Evolutionary conservation across 2,329 filamentous ascomycete genomes (phyloP), one percentile per base, ranked within the genome.

Genomic region (Albophoma yamanashiensis): DNA sequence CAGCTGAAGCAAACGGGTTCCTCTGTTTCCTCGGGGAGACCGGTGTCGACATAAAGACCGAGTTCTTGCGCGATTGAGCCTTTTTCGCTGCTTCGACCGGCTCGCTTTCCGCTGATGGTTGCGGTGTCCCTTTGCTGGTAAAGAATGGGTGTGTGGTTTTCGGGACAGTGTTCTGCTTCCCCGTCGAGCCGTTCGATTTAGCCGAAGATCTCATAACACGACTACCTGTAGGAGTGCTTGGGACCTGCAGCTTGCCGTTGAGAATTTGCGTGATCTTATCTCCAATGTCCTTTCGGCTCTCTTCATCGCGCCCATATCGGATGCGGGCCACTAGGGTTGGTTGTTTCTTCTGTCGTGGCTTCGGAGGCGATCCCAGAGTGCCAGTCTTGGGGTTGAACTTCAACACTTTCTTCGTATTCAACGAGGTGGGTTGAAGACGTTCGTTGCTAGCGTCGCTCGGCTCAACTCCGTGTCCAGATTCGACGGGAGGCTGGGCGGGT

Each of bases 261-360:
- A 92, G 70, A 31, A 95, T 89, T 5, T 79, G 75, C 31, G 86
- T 74, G 60, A 96, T 88, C 64, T 78, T 80, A 11, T 78, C 70
- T 0, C 86, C 88, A 36, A 89, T 70, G 0, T 73, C 73, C 39
- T 71, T 67, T 45, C 79, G 78, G 45, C 73, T 75, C 36, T 68
- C 69, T 8, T 75, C 69, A 60, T 83, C 79, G 5, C 66, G 68
- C 2, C 82, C 83, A 67, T 93, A 93, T 62, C 74, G 78, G 39
- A 91, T 78, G 15, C 75, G 73, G 2, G 86, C 79, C 6, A 89
- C 61, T 27, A 71, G 71, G 5, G 73, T 69, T 45, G 75, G 75
- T 20, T 58, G 62, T 7, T 27, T 61, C 31, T 64, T 68, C 1
- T 68, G 67, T 64, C 85, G 88, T 4, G 77, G 74, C 56, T 78